Conservation (phyloP, 164 flowering plant species). For the Piper longum region DNA sequence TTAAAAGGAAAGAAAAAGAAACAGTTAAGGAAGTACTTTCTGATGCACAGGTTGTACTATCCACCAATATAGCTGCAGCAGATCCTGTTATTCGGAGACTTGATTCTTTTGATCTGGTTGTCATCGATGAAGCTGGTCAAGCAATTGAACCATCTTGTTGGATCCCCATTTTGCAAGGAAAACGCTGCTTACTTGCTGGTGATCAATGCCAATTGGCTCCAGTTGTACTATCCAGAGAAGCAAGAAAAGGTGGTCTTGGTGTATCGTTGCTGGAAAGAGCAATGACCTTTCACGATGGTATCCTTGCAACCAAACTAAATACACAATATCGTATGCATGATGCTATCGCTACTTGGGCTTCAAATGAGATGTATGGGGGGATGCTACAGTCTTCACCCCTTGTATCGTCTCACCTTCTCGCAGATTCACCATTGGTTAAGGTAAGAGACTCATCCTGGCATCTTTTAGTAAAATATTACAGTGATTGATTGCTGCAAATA, state of each 20-base stretch:
- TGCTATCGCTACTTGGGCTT: constrained; percentile 87
- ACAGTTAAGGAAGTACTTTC: constrained; percentile 58
- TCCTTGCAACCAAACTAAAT: constrained; percentile 53
- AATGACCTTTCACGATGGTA: constrained; percentile 48
- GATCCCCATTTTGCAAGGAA: constrained; percentile 86
- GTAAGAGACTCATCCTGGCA: constrained; percentile 18
- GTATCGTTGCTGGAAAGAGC: constrained; percentile 75
- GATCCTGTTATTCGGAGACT: constrained; percentile 64
- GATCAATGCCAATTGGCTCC: constrained; percentile 92
- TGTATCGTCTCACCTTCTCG: constrained; percentile 69
- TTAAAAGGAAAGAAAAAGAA: constrained; percentile 81
- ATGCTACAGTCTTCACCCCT: constrained; percentile 44
- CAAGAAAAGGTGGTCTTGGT: constrained; percentile 89
- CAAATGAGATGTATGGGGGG: constrained; percentile 91
- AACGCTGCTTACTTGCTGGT: constrained; percentile 76
- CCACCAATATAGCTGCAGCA: constrained; percentile 85
- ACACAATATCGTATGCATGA: constrained; percentile 86
- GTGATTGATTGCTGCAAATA: neutral
- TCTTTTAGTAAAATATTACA: neutral
- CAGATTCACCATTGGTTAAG: constrained; percentile 82
- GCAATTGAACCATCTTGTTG: constrained; percentile 92
- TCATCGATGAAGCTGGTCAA: constrained; percentile 91
- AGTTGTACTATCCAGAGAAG: constrained; percentile 66
- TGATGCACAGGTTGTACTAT: constrained; percentile 71
- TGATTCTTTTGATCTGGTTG: constrained; percentile 65